phyloP scores from a whole-genome alignment of 1,284 basidiomycete genomes.

The Trametes hirsuta region DNA sequence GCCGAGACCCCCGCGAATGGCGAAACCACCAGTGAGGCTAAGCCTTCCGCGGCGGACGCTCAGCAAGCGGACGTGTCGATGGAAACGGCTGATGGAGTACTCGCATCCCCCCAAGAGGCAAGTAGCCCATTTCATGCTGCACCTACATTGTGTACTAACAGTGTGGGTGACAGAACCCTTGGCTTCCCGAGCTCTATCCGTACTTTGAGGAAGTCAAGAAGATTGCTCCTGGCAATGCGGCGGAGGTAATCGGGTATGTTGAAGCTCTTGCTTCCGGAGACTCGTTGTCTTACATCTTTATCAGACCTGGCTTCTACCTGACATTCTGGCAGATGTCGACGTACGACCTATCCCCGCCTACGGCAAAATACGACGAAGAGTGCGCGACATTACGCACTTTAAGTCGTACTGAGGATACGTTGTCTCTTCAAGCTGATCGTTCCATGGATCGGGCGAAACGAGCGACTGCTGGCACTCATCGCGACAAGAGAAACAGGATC shows the following conservation, averaged over 20 bases:
- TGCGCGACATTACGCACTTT: slow-evolving; percentile 56
- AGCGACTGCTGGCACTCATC: slow-evolving; percentile 56
- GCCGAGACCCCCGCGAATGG: slow-evolving; percentile 33
- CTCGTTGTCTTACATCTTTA: not conserved
- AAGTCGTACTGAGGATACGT: slow-evolving; percentile 64
- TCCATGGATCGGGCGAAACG: slow-evolving; percentile 64
- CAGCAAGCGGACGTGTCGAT: slow-evolving; percentile 49
- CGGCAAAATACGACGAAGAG: slow-evolving; percentile 71
- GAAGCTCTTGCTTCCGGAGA: not conserved
- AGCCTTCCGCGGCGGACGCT: slow-evolving; percentile 36
- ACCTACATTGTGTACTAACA: not conserved
- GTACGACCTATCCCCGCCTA: slow-evolving; percentile 82
- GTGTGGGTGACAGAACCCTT: slow-evolving; percentile 55
- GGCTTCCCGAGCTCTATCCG: slow-evolving; percentile 71
- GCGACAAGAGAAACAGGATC: slow-evolving; percentile 63
- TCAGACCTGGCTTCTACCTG: slow-evolving; percentile 85
- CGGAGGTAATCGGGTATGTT: slow-evolving; percentile 72
- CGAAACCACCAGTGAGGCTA: slow-evolving; percentile 40
- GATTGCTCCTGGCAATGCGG: slow-evolving; percentile 66
- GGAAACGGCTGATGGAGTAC: slow-evolving; percentile 37
- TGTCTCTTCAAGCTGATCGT: slow-evolving; percentile 61
- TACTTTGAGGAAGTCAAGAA: slow-evolving; percentile 73
- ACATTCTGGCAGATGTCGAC: slow-evolving; percentile 95
- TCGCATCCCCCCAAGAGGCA: slow-evolving; percentile 20
- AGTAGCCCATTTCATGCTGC: not conserved